These are phyloP conservation scores for Syzygium grande DNA, from an alignment of 345 rosid species.

Conservation along the genomic window DNA sequence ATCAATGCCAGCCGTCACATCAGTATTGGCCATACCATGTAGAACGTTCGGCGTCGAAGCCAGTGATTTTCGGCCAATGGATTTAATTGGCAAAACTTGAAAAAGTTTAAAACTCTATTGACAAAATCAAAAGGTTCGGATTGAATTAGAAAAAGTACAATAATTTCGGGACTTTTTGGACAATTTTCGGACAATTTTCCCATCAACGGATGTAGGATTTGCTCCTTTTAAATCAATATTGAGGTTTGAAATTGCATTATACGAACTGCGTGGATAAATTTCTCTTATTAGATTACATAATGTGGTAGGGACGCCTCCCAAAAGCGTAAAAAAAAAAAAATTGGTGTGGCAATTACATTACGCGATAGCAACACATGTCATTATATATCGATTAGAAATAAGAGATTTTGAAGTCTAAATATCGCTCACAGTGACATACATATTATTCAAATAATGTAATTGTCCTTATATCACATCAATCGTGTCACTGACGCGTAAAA, in stretches of 20 bases:
- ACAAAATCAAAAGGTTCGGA: too few relatives aligned
- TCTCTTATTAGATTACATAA: background rate
- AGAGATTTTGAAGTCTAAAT: background rate
- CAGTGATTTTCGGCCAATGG: too few relatives aligned
- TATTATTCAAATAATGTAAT: fast-evolving
- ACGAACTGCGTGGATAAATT: background rate
- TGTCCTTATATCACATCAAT: background rate
- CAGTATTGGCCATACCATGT: too few relatives aligned
- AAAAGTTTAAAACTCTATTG: too few relatives aligned
- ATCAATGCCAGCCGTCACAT: too few relatives aligned
- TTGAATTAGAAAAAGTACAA: too few relatives aligned
- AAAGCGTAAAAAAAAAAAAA: background rate
- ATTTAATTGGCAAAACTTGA: too few relatives aligned
- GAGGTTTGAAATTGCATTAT: background rate
- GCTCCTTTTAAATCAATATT: background rate
- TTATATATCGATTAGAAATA: background rate
- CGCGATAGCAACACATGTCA: background rate
- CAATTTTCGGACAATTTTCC: too few relatives aligned
- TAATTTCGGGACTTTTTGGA: too few relatives aligned
- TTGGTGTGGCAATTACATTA: background rate
- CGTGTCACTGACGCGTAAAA: background rate
- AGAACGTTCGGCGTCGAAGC: too few relatives aligned
- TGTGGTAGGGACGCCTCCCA: background rate
- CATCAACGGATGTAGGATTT: background rate
- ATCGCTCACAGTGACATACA: background rate